Evolutionary conservation across 192 early-diverging fungal genomes (phyloP).

Genomic region (Jimgerdemannia flammicorona): DNA sequence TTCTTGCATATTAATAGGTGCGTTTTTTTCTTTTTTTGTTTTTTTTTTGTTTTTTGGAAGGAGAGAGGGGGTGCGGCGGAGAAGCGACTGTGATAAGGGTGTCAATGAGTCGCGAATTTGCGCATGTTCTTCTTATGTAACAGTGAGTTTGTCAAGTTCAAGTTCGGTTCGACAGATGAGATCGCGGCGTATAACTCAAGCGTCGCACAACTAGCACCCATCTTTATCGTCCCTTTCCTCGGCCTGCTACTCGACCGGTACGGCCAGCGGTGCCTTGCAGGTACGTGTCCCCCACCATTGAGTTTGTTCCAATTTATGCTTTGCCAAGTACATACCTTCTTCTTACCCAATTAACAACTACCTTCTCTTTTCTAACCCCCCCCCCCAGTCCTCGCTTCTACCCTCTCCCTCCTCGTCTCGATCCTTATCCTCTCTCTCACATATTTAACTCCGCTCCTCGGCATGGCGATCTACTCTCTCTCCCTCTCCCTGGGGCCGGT

Average conservation of each 20-base stretch:
- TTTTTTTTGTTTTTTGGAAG: too few species aligned
- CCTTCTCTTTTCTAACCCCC: too few species aligned
- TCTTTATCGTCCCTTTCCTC: constrained; percentile 66
- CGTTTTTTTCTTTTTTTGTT: neutral
- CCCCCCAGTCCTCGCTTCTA: neutral
- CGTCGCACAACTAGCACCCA: constrained; percentile 66
- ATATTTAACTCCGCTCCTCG: constrained; percentile 43
- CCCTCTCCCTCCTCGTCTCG: neutral
- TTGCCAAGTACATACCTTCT: too few species aligned
- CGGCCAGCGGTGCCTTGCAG: constrained; percentile 29
- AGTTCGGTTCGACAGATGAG: constrained; percentile 54
- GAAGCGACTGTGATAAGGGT: too few species aligned
- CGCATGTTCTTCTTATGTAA: too few species aligned
- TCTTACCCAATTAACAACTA: neutral
- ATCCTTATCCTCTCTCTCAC: constrained; percentile 28
- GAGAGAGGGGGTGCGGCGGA: too few species aligned
- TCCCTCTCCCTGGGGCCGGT: constrained; percentile 59
- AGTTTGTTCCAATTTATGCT: too few species aligned
- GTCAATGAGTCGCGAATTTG: too few species aligned
- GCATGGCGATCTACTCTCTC: constrained; percentile 53
- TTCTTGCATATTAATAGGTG: constrained; percentile 63
- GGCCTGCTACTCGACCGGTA: constrained; percentile 64
- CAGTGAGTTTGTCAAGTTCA: constrained; percentile 71
- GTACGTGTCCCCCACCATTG: too few species aligned
- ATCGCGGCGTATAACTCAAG: constrained; percentile 64